Percentiles rank a stretch among this genome's conserved stretches.
Evolutionary conservation across 768 basidiomycete genomes (phyloP).

Genomic region (Lenzites betulinus): DNA sequence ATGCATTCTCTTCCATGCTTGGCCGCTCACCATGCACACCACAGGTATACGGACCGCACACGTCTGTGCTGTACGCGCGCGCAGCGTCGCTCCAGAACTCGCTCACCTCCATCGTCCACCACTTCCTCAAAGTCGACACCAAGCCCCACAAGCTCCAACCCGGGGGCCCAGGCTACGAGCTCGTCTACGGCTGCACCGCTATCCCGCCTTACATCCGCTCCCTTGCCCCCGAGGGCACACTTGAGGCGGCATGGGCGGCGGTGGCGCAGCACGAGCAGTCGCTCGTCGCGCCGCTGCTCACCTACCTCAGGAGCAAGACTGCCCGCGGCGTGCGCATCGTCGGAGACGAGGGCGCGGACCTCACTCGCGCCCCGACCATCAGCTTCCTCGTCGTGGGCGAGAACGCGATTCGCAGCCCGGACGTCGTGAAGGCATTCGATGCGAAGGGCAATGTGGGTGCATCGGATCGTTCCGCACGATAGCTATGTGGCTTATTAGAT

Average conservation of each 20-base stretch:
- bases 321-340: conserved; percentile 67
- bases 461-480: not conserved
- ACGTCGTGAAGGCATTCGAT: conserved; percentile 68
- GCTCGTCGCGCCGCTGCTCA: conserved; percentile 55
- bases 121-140: conserved; percentile 57
- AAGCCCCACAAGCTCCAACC: conserved; percentile 66
- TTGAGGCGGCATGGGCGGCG: conserved; percentile 54
- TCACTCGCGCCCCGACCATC: conserved; percentile 63
- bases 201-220: conserved; percentile 65
- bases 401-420: conserved; percentile 56
- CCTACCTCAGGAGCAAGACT: conserved; percentile 52
- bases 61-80: conserved; percentile 66
- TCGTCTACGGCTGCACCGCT: conserved; percentile 59
- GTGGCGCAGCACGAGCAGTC: conserved; percentile 64
- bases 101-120: conserved; percentile 62
- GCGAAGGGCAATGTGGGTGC: conserved; percentile 57
- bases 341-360: conserved; percentile 51
- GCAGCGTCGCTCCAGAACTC: conserved; percentile 48
- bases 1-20: conserved; percentile 35
- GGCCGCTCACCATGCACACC: not conserved
- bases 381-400: conserved; percentile 70
- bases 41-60: conserved; percentile 77
- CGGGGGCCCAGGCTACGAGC: conserved; percentile 76
- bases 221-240: conserved; percentile 45
- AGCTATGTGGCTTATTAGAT: too few species aligned